Evolutionary conservation across 148 eudicot genomes (phyloP), one percentile per base, ranked within the genome.

Genomic region (Dysphania ambrosioides): DNA sequence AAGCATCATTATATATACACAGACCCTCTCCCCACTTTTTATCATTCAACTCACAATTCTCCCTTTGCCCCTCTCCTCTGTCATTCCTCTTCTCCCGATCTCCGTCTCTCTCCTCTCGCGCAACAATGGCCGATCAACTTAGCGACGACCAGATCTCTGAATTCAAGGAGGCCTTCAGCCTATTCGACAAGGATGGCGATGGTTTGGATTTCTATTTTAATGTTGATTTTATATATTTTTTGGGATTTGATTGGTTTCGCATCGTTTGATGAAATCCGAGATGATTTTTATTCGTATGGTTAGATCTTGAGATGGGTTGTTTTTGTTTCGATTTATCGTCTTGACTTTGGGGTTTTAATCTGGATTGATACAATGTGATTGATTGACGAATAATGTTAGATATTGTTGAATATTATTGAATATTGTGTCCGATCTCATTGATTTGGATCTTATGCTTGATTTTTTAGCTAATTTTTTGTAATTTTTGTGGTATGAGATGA

Each of bases 151-250:
- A 82, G 83, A 85, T 79, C 81, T 82, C 87, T 62, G 87, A 85
- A 73, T 85, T 85, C 67, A 85, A 79, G 79, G 83, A 85, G 41
- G 85, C 85, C 36, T 85, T 85, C 70, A 85, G 85, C 64, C 79
- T 85, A 66, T 85, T 85, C 58, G 87, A 85, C 75, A 85, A 85
- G 77, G 85, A 85, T 62, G 87, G 87, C 74, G 87, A 85, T 79
- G 87, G 87, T 85, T 55, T 75, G 71, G 16, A 47, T 67, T 6
- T 40, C 38, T 44, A 0, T 11, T 34, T 34, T 49, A 26, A 5
- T 47, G 51, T 62, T 16, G n/a, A 3, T 65, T n/a, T n/a, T 15
- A 23, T 36, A 26, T 31, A 23, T 36, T 40, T 44, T 57, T 13
- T 49, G 6, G n/a, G 12, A 2, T 29, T 15, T 29, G 5, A 47